Base-by-base conservation (phyloP, 305 asterid species). In the Fraxinus baroniana region DNA sequence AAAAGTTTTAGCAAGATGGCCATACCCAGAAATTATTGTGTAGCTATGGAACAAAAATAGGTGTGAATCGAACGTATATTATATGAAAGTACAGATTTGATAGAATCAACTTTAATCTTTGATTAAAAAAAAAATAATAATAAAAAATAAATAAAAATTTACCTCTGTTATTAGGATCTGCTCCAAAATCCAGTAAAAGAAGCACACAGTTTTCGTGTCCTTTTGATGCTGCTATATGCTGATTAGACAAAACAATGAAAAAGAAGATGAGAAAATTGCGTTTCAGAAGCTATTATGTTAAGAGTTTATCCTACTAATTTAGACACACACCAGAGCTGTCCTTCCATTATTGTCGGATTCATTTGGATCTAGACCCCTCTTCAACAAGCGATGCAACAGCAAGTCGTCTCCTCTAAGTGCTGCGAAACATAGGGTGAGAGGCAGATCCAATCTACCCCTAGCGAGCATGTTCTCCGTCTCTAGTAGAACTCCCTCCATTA, bases 391-490 rank as follows among this genome's bases (percentile, higher is more conserved):
- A 82, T 90, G 92, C 90, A 96, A 79, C 81, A 96, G 85, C 70
- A 91, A 83, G 84, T 94, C 97, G 20, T 96, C 98, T 78, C 93
- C 98, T 85, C 99, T 90, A 20, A 89, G 90, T 9, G 98, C 91
- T 17, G 99, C 98, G 72, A 96, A 96, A 81, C 97, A 89, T 35
- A 94, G 89, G 84, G 94, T 96, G 81, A 96, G 94, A 30, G 99
- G 98, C 68, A 96, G 84, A 86, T 96, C 99, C 94, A 91, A 89
- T 88, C 98, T 89, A 75, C 99, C 99, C 4, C 93, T 91, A 55
- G 98, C 97, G 39, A 96, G 87, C 99, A 96, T 96, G 86, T 86
- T 95, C 87, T 96, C 98, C 0, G 94, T 91, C 81, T 94, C 98
- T 13, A 89, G 8, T 77, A 96, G 87, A 78, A 94, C 90, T 60